A percentile compares a stretch with the other conserved stretches of the same genome.
These are phyloP conservation scores for Trametes hirsuta DNA, from an alignment of 1,284 basidiomycete genomes.

Conservation along the genomic window DNA sequence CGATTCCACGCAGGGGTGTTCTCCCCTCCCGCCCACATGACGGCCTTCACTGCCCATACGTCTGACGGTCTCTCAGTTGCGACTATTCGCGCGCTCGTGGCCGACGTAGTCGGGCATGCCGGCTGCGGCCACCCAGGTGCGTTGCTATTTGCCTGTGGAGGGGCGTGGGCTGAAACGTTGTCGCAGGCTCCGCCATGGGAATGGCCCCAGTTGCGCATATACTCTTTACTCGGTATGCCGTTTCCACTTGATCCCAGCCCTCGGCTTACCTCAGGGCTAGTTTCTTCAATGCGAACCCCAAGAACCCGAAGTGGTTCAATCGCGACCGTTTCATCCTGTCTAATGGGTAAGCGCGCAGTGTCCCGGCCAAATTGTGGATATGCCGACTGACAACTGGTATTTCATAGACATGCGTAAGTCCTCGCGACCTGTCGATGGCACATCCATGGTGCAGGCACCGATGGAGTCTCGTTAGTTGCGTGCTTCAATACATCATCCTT, in stretches of 20 bases:
- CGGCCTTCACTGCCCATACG: slow-evolving; percentile 43
- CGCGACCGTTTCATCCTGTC: slow-evolving; percentile 89
- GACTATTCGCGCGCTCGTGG: slow-evolving; percentile 74
- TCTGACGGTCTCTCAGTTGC: slow-evolving; percentile 65
- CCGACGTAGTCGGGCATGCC: slow-evolving; percentile 76
- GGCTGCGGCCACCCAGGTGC: slow-evolving; percentile 92
- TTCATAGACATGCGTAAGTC: slow-evolving; percentile 68
- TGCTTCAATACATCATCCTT: slow-evolving; percentile 82
- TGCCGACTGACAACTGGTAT: slow-evolving; percentile 11
- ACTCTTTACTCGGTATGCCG: slow-evolving; percentile 73
- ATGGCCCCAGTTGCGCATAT: slow-evolving; percentile 91
- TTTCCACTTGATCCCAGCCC: neutral
- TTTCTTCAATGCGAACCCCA: slow-evolving; percentile 87
- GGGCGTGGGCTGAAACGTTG: slow-evolving; percentile 4
- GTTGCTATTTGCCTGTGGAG: slow-evolving; percentile 16
- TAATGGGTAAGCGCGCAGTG: slow-evolving; percentile 61
- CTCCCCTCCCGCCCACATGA: slow-evolving; percentile 40
- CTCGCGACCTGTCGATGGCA: neutral
- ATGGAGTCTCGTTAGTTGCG: slow-evolving; percentile 58
- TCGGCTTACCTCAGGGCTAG: slow-evolving; percentile 39
- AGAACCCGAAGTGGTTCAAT: slow-evolving; percentile 90
- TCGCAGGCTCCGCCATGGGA: slow-evolving; percentile 83
- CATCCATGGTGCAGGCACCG: neutral
- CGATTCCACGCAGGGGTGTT: neutral
- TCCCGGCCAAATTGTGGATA: neutral